Base-by-base conservation (phyloP, 2,329 filamentous ascomycete genomes). In the Fusarium euwallaceae region DNA sequence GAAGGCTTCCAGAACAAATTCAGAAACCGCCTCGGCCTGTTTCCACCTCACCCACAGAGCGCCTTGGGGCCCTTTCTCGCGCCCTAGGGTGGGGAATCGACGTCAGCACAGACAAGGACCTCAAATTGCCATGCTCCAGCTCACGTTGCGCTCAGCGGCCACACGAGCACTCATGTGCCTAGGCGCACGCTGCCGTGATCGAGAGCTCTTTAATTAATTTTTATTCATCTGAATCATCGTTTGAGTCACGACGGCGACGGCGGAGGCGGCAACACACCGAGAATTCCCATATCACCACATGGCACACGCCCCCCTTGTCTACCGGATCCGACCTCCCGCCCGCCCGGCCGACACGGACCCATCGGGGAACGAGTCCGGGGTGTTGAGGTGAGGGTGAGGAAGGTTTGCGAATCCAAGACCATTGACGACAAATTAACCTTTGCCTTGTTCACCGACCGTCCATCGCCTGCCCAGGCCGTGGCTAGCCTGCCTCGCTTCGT, bases 1-100 rank as follows among this genome's bases (percentile, higher is more conserved):
- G 76, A 78, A 78, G 73, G 59, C 73, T 78, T 78, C 76, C 66
- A 78, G 76, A 78, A 78, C 66, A 75, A 67, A 51, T 55, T 69
- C 66, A 63, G 64, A 65, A 59, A 64, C 58, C 64, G 66, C 62
- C 64, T 68, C 64, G 61, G 60, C 56, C 62, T 67, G 63, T 71
- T 68, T 62, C 72, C 58, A 73, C 53, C 61, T 64, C 61, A 27
- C 55, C 43, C 58, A 66, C 62, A 51, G 61, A 60, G 60, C 48
- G 27, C 67, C 61, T 32, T n/a, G 43, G 51, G 55, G 32, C 29
- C 59, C 43, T 43, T 41, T 69, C 34, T 41, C 32, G 37, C 39
- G 45, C 45, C 24, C 53, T 20, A 41, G 32, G 32, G 68, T 72
- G 72, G 64, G 48, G 61, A 74, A 41, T 69, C 41, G 51, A 67